Evolutionary conservation across 2,329 filamentous ascomycete species (phyloP).

Genomic region (Elsinoe arachidis): DNA sequence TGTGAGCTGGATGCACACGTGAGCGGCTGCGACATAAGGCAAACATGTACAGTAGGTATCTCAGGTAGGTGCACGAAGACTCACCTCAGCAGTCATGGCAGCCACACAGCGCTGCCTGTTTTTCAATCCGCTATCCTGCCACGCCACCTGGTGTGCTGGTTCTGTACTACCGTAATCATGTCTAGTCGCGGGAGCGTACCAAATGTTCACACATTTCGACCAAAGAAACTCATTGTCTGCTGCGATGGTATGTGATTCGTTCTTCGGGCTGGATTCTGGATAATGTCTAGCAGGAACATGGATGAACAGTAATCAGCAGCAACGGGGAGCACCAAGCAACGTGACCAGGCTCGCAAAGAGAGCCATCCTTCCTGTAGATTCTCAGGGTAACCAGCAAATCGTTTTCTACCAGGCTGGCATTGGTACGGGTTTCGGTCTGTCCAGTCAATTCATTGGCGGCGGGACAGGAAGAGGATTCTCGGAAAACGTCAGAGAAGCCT

Average conservation of each 20-base stretch:
- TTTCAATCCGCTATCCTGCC: not conserved
- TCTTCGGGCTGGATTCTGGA: too few species aligned
- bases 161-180: not conserved
- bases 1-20: not conserved
- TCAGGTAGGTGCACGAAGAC: not conserved
- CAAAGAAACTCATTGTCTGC: slow-evolving; percentile 13
- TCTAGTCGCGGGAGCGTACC: not conserved
- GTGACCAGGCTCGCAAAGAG: slow-evolving; percentile 27
- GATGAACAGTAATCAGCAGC: slow-evolving; percentile 19
- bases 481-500: slow-evolving; percentile 49
- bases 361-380: slow-evolving; percentile 27
- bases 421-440: slow-evolving; percentile 27
- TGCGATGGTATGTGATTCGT: slow-evolving; percentile 8
- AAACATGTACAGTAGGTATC: not conserved
- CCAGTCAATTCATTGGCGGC: slow-evolving; percentile 27
- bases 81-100: not conserved
- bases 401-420: slow-evolving; percentile 32
- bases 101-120: not conserved
- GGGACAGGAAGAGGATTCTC: slow-evolving; percentile 25
- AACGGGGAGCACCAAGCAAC: slow-evolving; percentile 28
- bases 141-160: not conserved
- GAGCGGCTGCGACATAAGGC: not conserved
- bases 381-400: slow-evolving; percentile 28
- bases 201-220: not conserved
- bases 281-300: not conserved